A percentile compares a stretch with the other conserved stretches of the same genome.
phyloP scores from a whole-genome alignment of 2,329 filamentous ascomycete species.

The Cladorrhinum sp. region DNA sequence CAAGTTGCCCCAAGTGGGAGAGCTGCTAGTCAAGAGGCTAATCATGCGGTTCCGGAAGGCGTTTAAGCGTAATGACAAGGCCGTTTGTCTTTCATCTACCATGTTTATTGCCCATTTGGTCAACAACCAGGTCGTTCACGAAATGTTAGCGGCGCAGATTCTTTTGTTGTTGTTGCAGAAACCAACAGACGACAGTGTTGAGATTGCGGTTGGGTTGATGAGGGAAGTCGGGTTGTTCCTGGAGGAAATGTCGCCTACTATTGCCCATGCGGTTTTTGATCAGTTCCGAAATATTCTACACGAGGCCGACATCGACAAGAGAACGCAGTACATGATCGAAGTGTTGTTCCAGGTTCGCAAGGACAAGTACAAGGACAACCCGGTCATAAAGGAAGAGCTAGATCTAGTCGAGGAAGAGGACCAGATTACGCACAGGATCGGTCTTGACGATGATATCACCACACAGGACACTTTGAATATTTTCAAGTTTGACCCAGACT shows the following conservation, averaged over 20 bases:
- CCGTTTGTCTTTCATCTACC: constrained; percentile 87
- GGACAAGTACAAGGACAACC: constrained; percentile 95
- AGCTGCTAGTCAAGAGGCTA: constrained; percentile 79
- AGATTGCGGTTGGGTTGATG: constrained; percentile 92
- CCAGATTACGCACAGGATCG: constrained; percentile 86
- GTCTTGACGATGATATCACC: constrained; percentile 79
- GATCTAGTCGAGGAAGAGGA: constrained; percentile 97
- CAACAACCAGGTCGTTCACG: constrained; percentile 93
- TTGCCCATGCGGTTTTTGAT: constrained; percentile 88
- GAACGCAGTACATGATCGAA: constrained; percentile 99
- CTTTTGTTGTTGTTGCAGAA: constrained; percentile 88
- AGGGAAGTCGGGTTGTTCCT: constrained; percentile 90
- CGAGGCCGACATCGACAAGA: constrained; percentile 94
- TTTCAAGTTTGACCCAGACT: constrained; percentile 90
- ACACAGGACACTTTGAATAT: constrained; percentile 87
- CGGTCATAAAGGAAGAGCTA: constrained; percentile 83
- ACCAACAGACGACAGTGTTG: constrained; percentile 94
- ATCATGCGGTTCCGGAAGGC: constrained; percentile 93
- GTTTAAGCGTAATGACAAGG: constrained; percentile 95
- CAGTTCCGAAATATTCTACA: constrained; percentile 94
- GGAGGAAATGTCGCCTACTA: constrained; percentile 89
- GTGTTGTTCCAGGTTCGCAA: constrained; percentile 95
- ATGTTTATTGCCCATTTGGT: constrained; percentile 94
- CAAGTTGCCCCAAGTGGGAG: constrained; percentile 90
- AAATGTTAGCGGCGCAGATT: constrained; percentile 90